A percentile compares a stretch with the other conserved stretches of the same genome.
Evolutionary conservation across 1,139 yeast species (phyloP).

Genomic region (Trichomonascaceae sp.): DNA sequence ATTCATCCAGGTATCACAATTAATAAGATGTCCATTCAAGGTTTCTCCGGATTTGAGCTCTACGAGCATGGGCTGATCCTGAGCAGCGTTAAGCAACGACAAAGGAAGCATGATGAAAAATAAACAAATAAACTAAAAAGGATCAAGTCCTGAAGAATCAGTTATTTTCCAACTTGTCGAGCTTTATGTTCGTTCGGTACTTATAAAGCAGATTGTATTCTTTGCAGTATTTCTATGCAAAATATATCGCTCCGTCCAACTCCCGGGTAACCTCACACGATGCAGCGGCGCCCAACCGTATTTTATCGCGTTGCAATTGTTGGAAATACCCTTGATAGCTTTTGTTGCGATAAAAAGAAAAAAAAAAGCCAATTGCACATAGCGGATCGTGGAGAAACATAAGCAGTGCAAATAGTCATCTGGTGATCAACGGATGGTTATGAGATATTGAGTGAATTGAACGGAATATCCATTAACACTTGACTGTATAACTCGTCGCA

Average conservation of each 20-base stretch:
- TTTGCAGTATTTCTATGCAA: not conserved
- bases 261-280: not conserved
- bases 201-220: too few species aligned
- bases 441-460: too few species aligned
- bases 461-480: too few species aligned
- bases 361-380: not conserved
- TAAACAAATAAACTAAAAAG: too few species aligned
- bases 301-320: not conserved
- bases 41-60: slow-evolving; percentile 93
- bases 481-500: too few species aligned
- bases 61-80: slow-evolving; percentile 80
- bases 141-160: too few species aligned
- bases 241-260: not conserved
- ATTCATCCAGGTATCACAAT: slow-evolving; percentile 96
- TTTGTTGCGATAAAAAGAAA: not conserved
- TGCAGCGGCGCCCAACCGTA: not conserved
- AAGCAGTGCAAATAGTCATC: not conserved
- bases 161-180: too few species aligned
- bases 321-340: not conserved
- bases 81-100: slow-evolving; percentile 83
- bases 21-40: slow-evolving; percentile 73
- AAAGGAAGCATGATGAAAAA: slow-evolving; percentile 58
- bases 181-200: too few species aligned
- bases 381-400: not conserved
- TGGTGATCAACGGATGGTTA: too few species aligned